Conservation (phyloP, 2,329 filamentous ascomycete species). For the Microdochium paspali region DNA sequence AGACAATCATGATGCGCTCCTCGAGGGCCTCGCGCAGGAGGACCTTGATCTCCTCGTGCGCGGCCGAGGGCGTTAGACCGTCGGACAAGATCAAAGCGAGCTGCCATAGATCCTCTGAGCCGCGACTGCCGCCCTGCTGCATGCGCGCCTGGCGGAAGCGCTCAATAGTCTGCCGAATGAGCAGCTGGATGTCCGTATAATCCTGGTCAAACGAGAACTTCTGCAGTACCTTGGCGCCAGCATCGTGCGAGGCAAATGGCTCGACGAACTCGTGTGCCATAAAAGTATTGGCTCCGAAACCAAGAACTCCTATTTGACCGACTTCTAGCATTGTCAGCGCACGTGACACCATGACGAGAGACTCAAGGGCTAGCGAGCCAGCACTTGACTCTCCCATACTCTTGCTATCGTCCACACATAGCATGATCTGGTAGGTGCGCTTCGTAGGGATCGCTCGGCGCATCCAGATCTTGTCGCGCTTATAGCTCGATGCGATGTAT, state of each 20-base stretch:
- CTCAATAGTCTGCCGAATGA: constrained; percentile 70
- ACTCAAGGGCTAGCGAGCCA: constrained; percentile 80
- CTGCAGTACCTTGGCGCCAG: constrained; percentile 75
- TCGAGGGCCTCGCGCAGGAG: constrained; percentile 83
- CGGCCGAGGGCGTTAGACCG: constrained; percentile 72
- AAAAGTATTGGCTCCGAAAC: constrained; percentile 77
- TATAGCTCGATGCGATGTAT: constrained; percentile 96
- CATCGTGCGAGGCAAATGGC: constrained; percentile 67
- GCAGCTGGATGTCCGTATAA: constrained; percentile 72
- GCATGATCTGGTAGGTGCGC: constrained; percentile 91
- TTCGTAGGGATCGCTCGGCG: constrained; percentile 85
- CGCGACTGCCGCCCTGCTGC: constrained; percentile 36
- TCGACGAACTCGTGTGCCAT: constrained; percentile 79
- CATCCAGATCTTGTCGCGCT: constrained; percentile 99
- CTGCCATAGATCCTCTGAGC: constrained; percentile 77
- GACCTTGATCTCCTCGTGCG: constrained; percentile 73
- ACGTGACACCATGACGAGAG: constrained; percentile 81
- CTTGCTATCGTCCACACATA: constrained; percentile 92
- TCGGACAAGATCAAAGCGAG: constrained; percentile 88
- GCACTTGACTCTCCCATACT: constrained; percentile 80
- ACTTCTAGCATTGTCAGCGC: constrained; percentile 88
- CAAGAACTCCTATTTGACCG: constrained; percentile 83
- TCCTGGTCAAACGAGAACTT: constrained; percentile 79
- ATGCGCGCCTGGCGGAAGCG: constrained; percentile 71
- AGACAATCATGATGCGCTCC: constrained; percentile 95